Evolutionary conservation across 345 rosid species (phyloP).

Genomic region (Dipteronia dyeriana): DNA sequence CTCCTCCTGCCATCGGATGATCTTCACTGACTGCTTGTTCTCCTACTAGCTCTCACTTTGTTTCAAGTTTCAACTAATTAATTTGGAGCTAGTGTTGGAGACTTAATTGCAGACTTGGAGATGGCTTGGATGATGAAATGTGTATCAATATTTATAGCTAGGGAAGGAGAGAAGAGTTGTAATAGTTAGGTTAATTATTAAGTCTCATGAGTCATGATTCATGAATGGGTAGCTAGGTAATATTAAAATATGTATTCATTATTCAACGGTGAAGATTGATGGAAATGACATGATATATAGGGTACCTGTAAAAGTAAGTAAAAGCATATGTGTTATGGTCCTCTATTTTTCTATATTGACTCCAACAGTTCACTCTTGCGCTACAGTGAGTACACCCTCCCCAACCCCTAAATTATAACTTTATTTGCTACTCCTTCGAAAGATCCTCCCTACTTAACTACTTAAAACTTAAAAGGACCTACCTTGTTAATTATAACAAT

Average conservation of each 20-base stretch:
- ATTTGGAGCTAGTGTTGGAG: no score
- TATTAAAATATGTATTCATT: background rate
- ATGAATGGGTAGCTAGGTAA: background rate
- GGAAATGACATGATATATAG: constrained; percentile 4
- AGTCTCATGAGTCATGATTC: no score
- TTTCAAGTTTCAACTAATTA: background rate
- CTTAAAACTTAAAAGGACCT: background rate
- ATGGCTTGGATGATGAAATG: background rate
- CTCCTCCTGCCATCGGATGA: constrained; percentile 25
- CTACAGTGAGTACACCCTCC: no score
- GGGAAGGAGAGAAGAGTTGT: background rate
- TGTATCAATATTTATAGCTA: constrained; percentile 16
- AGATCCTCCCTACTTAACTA: background rate
- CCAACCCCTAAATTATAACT: background rate
- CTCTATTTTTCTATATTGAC: constrained; percentile 34
- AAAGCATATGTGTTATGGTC: constrained; percentile 33
- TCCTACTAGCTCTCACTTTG: background rate
- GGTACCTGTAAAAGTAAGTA: constrained; percentile 16
- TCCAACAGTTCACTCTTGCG: background rate
- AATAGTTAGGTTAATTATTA: no score
- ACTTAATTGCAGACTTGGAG: background rate
- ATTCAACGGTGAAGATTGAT: constrained; percentile 24
- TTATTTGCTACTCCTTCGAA: background rate
- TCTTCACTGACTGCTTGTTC: background rate
- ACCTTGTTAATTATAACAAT: background rate